A percentile compares a stretch with the other conserved stretches of the same genome.
phyloP scores from a whole-genome alignment of 2,329 filamentous ascomycete species.

The Setomelanomma holmii region DNA sequence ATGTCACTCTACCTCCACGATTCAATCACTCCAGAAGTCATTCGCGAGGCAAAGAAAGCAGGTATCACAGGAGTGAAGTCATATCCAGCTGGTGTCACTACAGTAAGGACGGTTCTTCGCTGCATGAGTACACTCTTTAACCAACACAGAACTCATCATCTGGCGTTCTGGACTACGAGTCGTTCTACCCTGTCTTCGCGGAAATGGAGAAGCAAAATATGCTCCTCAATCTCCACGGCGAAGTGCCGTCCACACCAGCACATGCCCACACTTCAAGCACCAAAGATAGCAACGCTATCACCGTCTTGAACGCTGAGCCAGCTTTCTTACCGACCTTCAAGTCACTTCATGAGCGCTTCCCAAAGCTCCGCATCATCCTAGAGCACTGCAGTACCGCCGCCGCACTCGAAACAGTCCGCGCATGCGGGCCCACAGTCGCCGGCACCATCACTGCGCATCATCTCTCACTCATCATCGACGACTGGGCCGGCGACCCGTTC shows the following conservation, averaged over 20 bases:
- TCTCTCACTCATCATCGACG: slow-evolving; percentile 78
- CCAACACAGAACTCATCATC: slow-evolving; percentile 60
- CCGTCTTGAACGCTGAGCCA: slow-evolving; percentile 71
- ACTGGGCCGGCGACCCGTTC: slow-evolving; percentile 74
- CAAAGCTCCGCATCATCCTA: slow-evolving; percentile 69
- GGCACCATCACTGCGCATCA: slow-evolving; percentile 89
- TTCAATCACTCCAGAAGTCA: slow-evolving; percentile 59
- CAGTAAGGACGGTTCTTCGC: slow-evolving; percentile 20
- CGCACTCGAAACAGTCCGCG: slow-evolving; percentile 77
- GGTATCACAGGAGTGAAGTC: slow-evolving; percentile 78
- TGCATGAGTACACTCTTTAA: slow-evolving; percentile 24
- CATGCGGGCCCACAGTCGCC: slow-evolving; percentile 78
- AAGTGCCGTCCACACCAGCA: slow-evolving; percentile 66
- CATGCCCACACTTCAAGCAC: slow-evolving; percentile 19
- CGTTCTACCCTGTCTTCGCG: slow-evolving; percentile 81
- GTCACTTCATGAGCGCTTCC: slow-evolving; percentile 76
- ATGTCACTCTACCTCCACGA: slow-evolving; percentile 61
- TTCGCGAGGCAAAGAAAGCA: slow-evolving; percentile 74
- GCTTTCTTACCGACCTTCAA: slow-evolving; percentile 81
- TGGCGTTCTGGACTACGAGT: slow-evolving; percentile 73
- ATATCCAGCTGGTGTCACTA: slow-evolving; percentile 62
- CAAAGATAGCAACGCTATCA: slow-evolving; percentile 36
- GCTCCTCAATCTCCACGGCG: slow-evolving; percentile 93
- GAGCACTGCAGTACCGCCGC: slow-evolving; percentile 90
- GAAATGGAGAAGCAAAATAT: slow-evolving; percentile 86